phyloP scores from a whole-genome alignment of 2,329 filamentous ascomycete genomes.

The Fonsecaea pugnacius region DNA sequence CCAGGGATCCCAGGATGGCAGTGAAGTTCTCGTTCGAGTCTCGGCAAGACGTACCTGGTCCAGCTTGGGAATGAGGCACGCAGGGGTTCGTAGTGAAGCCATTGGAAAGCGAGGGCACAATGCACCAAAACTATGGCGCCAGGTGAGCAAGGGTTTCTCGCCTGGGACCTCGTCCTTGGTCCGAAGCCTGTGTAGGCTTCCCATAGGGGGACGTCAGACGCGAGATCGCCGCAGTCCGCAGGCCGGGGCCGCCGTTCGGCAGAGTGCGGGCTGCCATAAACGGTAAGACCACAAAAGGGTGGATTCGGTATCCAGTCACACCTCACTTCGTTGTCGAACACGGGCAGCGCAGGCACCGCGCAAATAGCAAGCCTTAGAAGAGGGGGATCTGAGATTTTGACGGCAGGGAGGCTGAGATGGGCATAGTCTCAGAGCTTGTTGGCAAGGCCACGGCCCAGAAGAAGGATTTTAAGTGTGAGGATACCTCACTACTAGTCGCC shows the following conservation, averaged over 20 bases:
- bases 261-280: slow-evolving; percentile 21
- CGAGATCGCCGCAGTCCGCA: slow-evolving; percentile 32
- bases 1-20: slow-evolving; percentile 18
- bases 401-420: slow-evolving; percentile 20
- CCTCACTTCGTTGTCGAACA: slow-evolving; percentile 6
- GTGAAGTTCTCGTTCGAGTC: slow-evolving; percentile 23
- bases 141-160: slow-evolving; percentile 29
- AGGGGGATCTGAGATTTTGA: slow-evolving; percentile 22
- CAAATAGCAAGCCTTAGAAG: slow-evolving; percentile 19
- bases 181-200: slow-evolving; percentile 18
- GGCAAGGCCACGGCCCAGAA: slow-evolving; percentile 9
- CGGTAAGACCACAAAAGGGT: slow-evolving; percentile 5
- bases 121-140: slow-evolving; percentile 3
- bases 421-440: slow-evolving; percentile 17
- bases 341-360: slow-evolving; percentile 17
- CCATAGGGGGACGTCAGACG: slow-evolving; percentile 29
- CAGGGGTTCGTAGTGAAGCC: slow-evolving; percentile 14
- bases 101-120: slow-evolving; percentile 16
- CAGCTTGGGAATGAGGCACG: slow-evolving; percentile 21
- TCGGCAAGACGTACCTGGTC: slow-evolving; percentile 23
- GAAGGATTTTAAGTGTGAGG: slow-evolving; percentile 10
- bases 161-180: slow-evolving; percentile 16
- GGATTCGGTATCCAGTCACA: slow-evolving; percentile 5
- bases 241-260: slow-evolving; percentile 31
- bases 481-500: slow-evolving; percentile 17